phyloP scores from a whole-genome alignment of 2,329 filamentous ascomycete genomes.

The Chaetomium olivaceum region DNA sequence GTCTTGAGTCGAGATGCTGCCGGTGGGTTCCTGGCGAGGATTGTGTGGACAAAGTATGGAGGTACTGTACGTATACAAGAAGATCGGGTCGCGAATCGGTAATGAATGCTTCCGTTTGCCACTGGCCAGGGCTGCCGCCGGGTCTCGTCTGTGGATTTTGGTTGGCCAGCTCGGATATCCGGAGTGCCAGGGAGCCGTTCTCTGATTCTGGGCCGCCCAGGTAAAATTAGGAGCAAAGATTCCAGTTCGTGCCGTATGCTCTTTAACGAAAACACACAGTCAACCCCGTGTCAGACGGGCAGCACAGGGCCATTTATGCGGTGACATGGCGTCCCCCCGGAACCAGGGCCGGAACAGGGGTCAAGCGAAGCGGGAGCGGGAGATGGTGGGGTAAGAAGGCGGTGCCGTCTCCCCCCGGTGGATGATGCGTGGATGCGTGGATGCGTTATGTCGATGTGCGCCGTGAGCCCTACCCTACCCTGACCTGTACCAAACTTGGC shows the following conservation, averaged over 20 bases:
- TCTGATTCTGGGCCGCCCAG: background rate
- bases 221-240: background rate
- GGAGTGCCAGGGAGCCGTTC: background rate
- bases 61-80: background rate
- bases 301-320: slow-evolving; percentile 15
- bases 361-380: slow-evolving; percentile 1
- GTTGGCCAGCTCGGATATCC: background rate
- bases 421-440: too few species aligned
- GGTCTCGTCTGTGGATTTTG: background rate
- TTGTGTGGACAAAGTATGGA: background rate
- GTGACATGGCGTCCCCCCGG: slow-evolving; percentile 7
- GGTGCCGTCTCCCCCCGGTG: slow-evolving; percentile 5
- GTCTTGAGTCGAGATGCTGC: background rate
- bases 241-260: background rate
- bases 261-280: background rate
- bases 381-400: slow-evolving; percentile 18
- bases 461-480: background rate
- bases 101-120: background rate
- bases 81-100: background rate
- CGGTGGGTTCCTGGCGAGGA: background rate
- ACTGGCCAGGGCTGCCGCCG: background rate
- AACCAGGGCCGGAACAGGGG: slow-evolving; percentile 17
- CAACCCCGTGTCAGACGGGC: slow-evolving; percentile 4
- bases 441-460: too few species aligned
- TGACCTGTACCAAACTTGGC: background rate